Base-by-base conservation (phyloP, 108 stramenopile species). In the Discostella stelligeroides region DNA sequence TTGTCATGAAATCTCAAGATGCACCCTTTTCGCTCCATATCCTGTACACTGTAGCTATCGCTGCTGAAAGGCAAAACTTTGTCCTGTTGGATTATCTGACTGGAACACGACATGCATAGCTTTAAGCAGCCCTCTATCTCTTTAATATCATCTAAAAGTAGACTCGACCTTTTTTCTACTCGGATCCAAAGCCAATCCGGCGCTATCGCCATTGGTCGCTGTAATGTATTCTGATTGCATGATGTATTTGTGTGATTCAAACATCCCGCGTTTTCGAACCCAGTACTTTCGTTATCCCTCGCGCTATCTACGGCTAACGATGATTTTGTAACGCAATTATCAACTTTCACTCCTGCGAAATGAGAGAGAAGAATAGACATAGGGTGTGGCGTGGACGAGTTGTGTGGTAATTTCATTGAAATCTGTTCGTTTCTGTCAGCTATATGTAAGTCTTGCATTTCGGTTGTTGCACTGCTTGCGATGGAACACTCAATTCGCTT, bases 171-270 rank as follows among this genome's bases (percentile, higher is more conserved):
- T 11, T 9, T 59, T 46, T 70, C 30, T 20, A 76, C 61, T 25
- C 60, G 37, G 39, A 76, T 17, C 27, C 60, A 38, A 21, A 68
- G 41, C 75, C 75, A 76, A 8, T 62, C 7, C n/a, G 75, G 66
- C n/a, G 75, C 53, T 37, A 58, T 50, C 6, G 48, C 41, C n/a
- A 68, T 51, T 0, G 60, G 60, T 42, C 68, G 37, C 8, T 56
- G 53, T 41, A 48, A 20, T 55, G 50, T 1, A 38, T 56, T 13
- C 38, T 39, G 30, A 23, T 40, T 11, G 1, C 38, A 8, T 7
- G 43, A 18, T 21, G 18, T 54, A 18, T 43, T 42, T 21, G 29
- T 14, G 30, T 25, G 38, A 9, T n/a, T n/a, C 51, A 17, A 57
- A 45, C 29, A 46, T 1, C 8, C 53, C 24, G 23, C 4, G 7